Base-by-base conservation (phyloP, 257 asterid species). In the Solanum lycopersicoides region DNA sequence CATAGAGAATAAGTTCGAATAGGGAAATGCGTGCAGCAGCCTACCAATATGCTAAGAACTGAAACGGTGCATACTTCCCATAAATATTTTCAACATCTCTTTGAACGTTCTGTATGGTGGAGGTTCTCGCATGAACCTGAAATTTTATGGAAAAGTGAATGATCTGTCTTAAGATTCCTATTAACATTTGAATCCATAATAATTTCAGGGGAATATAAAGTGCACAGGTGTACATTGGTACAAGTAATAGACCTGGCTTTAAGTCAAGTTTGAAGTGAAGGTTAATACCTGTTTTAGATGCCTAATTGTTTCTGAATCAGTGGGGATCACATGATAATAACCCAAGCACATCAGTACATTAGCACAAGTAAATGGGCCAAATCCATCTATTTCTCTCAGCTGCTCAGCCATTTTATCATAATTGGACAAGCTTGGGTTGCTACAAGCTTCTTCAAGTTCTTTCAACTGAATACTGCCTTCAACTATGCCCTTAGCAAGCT, bases 311-410 rank as follows among this genome's bases (percentile, higher is more conserved):
- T 96, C 98, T 37, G 99, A 94, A 91, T 96, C 99, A 20, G 95
- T 75, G 65, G 99, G 98, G 89, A 96, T 89, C 32, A 93, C 94
- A 90, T 96, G 98, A 94, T 94, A 96, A 86, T 89, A 95, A 85
- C 98, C 99, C 94, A 96, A 89, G 93, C 98, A 95, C 98, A 95
- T 93, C 50, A 96, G 94, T 86, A 96, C 95, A 91, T 96, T 96
- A 56, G 98, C 94, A 83, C 98, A 94, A 3, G 99, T 92, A 90
- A 92, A 96, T 20, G 96, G 98, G 44, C 99, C 99, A 65, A 95
- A 93, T 85, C 99, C 99, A 89, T 96, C 84, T 18, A 96, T 93
- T 87, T 16, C 89, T 86, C 90, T 94, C 90, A 94, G 91, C 91
- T 94, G 92, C 91, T 94, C 94, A 30, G 90, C 87, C 89, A 95